Evolutionary conservation across 495 filamentous ascomycete genomes (phyloP), one percentile per base, ranked within the genome.

Genomic region (Aspergillus funiculosus): DNA sequence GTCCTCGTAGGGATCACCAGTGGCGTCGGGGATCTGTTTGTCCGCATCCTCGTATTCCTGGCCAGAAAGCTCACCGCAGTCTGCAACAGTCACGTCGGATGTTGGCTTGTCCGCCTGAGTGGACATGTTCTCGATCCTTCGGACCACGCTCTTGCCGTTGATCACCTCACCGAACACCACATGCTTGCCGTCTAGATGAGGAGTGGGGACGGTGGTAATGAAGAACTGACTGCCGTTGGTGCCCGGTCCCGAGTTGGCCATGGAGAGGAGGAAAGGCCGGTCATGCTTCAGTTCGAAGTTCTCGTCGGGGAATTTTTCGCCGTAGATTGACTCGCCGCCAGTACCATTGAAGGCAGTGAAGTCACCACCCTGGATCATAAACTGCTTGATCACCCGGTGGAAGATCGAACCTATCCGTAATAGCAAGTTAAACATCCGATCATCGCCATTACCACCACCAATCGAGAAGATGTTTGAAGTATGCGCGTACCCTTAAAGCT

Each of bases 211-310:
- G 17, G 94, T 97, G 25, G 92, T 99, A 48, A 97, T 70, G 75
- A 99, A 99, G 80, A 99, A 99, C 64, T 99, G 92, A 31, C 83
- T 89, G 51, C 92, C 92, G 63, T 99, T 99, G 67, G 92, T 97
- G 45, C 72, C 73, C 34, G 90, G 89, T 35, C 92, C 92, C 48
- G 92, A 91, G 66, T 98, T 98, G 48, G 92, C 92, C 92, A 98
- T 98, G 54, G 85, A 90, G 35, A 98, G 76, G 48, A 98, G 72
- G 74, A 97, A 95, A 0, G 92, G 89, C 52, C 87, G 87, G 53
- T 92, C 86, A 68, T 98, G 92, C 77, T 92, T 94, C 54, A 86
- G 72, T 19, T 85, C 74, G 59, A 98, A 97, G 64, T 94, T 95
- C 75, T 99, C 92, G 59, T 99, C 92, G 58, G 85, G 87, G 60